Evolutionary conservation across 2,329 filamentous ascomycete species (phyloP).

Genomic region (Ophiognomonia clavigignenti-juglandacearum): DNA sequence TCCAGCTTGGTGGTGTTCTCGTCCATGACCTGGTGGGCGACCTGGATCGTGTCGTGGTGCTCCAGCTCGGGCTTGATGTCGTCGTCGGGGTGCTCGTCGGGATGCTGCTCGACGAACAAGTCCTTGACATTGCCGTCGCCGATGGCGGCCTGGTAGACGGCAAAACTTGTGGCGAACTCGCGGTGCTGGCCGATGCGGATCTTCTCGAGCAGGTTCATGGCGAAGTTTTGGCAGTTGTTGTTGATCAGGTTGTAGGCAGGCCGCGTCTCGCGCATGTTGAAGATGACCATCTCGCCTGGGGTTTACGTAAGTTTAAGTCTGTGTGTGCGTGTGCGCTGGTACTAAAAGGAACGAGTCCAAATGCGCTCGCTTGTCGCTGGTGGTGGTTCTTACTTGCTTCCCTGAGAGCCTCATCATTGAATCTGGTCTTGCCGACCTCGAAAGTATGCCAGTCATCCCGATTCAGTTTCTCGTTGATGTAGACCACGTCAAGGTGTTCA

Average conservation of each 20-base stretch:
- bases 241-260: conserved; percentile 53
- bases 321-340: too few relatives aligned
- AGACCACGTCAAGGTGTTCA: conserved; percentile 51
- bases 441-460: conserved; percentile 46
- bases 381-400: conserved; percentile 35
- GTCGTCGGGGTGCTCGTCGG: conserved; percentile 25
- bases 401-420: conserved; percentile 49
- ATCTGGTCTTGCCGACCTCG: conserved; percentile 45
- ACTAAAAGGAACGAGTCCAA: too few relatives aligned
- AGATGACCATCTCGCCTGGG: conserved; percentile 47
- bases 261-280: conserved; percentile 42
- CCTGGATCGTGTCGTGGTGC: conserved; percentile 37
- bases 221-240: conserved; percentile 58
- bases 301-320: neutral
- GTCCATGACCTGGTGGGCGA: conserved; percentile 49
- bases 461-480: conserved; percentile 45
- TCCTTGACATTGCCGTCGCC: conserved; percentile 46
- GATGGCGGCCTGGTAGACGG: conserved; percentile 46
- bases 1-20: conserved; percentile 49
- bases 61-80: conserved; percentile 17
- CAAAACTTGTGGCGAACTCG: conserved; percentile 49
- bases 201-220: conserved; percentile 46
- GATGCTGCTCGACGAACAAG: conserved; percentile 37
- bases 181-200: conserved; percentile 46
- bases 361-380: neutral